Evolutionary conservation across 108 stramenopile species (phyloP), one percentile per base, ranked within the genome.

Genomic region (Aureococcus anophagefferens): DNA sequence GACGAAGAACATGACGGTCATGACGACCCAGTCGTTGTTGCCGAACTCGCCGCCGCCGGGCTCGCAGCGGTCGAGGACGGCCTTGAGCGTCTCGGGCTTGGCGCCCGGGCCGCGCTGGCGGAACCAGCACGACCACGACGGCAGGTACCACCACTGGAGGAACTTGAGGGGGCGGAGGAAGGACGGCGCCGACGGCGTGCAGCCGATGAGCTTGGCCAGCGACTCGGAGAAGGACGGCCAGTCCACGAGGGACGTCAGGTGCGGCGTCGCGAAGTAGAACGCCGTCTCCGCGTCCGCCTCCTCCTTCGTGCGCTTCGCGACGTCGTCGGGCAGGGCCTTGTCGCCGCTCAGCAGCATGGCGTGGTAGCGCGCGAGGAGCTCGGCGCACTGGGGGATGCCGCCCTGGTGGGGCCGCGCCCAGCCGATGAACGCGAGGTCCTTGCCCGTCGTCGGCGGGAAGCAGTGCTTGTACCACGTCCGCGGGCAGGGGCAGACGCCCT

Each of bases 391-490:
- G 18, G n/a, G 21, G 28, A 62, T n/a, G 62, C n/a, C n/a, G 62
- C 21, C n/a, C 62, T 62, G 62, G 62, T 62, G 62, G 28, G 62
- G 62, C 28, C 62, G 62, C 28, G 28, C 5, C 11, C 4, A 62
- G 62, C 62, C 62, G 62, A 62, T 21, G 62, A 40, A 40, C 37
- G 37, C 37, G 37, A 40, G 4, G 37, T 4, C 7, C 7, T 9
- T 40, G 7, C 11, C 37, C 7, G 4, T 40, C n/a, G n/a, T n/a
- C n/a, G n/a, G n/a, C n/a, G n/a, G n/a, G 37, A 72, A 72, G 32
- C 72, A 65, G 37, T 72, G 72, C 72, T 72, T 72, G 72, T 63
- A 72, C 72, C 72, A 72, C 21, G 29, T 65, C 4, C 72, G 72
- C 33, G 72, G 72, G 34, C 35, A 32, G 5, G 30, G 32, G 34